Evolutionary conservation across 768 basidiomycete species (phyloP).

Genomic region (Tubosaeta sp.): DNA sequence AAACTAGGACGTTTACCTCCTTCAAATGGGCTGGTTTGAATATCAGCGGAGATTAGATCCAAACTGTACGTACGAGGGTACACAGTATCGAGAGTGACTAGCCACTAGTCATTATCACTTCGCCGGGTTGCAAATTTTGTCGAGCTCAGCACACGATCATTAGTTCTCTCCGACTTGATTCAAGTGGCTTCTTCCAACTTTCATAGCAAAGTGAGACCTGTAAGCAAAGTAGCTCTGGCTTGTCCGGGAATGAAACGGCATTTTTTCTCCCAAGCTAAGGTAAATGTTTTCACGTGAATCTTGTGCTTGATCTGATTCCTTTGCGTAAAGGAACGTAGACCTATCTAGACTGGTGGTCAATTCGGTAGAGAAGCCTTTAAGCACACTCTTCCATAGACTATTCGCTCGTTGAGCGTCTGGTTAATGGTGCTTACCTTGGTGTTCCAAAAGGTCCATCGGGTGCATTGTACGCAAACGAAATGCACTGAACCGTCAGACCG

Average conservation of each 20-base stretch:
- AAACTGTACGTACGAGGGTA: background rate
- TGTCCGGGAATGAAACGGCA: too few species aligned
- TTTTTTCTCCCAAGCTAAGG: background rate
- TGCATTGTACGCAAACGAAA: background rate
- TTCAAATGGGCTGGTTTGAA: slow-evolving; percentile 1
- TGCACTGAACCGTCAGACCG: background rate
- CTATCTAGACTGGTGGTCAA: background rate
- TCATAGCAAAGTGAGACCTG: too few species aligned
- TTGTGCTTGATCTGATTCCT: too few species aligned
- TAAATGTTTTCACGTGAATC: too few species aligned
- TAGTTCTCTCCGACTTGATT: background rate
- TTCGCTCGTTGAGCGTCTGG: too few species aligned
- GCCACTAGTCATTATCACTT: background rate
- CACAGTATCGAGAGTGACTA: background rate
- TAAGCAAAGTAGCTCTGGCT: too few species aligned
- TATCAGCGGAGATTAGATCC: too few species aligned
- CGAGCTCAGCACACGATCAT: background rate
- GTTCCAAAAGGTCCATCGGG: background rate
- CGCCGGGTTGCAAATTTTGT: background rate
- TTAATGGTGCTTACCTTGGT: too few species aligned
- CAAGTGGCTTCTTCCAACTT: background rate
- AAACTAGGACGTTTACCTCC: slow-evolving; percentile 17
- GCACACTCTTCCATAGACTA: too few species aligned
- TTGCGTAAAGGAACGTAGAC: background rate
- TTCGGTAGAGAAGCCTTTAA: background rate